Base-by-base conservation (phyloP, 2,329 filamentous ascomycete species). In the Cercospora sp. region DNA sequence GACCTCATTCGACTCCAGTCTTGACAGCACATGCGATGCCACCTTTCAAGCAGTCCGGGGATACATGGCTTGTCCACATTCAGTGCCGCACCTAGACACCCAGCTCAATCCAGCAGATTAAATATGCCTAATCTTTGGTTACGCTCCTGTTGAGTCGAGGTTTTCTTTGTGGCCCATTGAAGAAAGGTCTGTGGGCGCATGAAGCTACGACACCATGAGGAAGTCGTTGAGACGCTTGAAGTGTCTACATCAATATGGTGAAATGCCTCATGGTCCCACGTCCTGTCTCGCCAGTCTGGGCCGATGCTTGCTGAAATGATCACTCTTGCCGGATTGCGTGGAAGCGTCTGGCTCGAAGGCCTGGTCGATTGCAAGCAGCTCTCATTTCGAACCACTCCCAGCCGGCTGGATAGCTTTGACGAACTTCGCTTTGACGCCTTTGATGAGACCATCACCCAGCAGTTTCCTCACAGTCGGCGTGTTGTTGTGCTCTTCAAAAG, bases 401-500 rank as follows among this genome's bases (percentile, higher is more conserved):
- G 58, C 16, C 6, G 62, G 67, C 8, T 59, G 31, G 16, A 65
- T 62, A 18, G 65, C 53, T 59, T 63, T 64, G 16, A 67, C 67
- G 31, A 63, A 69, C 31, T 65, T 69, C 2, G 65, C 61, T 39
- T 69, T 69, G 12, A 67, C 61, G 26, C 65, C 61, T 53, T 51
- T 67, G 39, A 69, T 64, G 42, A 66, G 45, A 9, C 57, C 33
- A 51, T 67, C 64, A n/a, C 55, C 61, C 55, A 79, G 45, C 18
- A 78, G 55, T 60, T 77, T 76, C 66, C 73, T 67, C 39, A 76
- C 74, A 36, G 77, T 72, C 0, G 76, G 74, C 66, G 75, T 73
- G 3, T 66, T 42, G 60, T 75, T 78, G 61, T 79, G 77, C 36
- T 69, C 71, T 1, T 77, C 73, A 60, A 79, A 79, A 5, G 75